Evolutionary conservation across 352 stramenopile genomes (phyloP), one percentile per base, ranked within the genome.

Genomic region (Halophytophthora polymorphica): DNA sequence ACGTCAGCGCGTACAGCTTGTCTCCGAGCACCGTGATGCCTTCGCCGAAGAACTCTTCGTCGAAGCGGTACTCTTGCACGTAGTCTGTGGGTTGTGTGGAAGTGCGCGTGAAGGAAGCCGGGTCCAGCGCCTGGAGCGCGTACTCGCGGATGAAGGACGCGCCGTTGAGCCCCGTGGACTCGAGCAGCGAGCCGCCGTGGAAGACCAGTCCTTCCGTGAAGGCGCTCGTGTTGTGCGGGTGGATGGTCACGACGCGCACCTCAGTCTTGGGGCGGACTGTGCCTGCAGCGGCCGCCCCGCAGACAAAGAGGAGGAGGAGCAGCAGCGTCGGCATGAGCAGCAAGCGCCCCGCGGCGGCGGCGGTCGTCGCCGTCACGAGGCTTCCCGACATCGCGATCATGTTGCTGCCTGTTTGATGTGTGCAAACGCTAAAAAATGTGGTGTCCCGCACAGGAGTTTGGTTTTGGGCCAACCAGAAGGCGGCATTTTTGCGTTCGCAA

Each of bases 1-100:
- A 96, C 35, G 86, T 95, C 44, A 96, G 69, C 45, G 87, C 71
- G 50, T 85, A 88, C 56, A 96, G 71, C 54, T 72, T 83, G 62
- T 91, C 77, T 23, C 71, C 77, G 33, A 92, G 47, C 31, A 77
- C 58, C 6, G 84, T 71, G 47, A 94, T 80, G 36, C 86, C 86
- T 45, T 96, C 86, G 23, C 81, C 86, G 52, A 96, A 96, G 47
- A 85, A 53, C n/a, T 57, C 45, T 25, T 61, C 36, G 40, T 78
- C 53, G 42, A 93, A 87, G 41, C 64, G 56, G 39, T 80, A 87
- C 49, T 90, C 77, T 28, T 76, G 63, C 25, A 71, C 28, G 11
- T 64, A 39, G 11, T 56, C 55, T 15, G 66, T 45, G 8, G 36
- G n/a, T 17, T 53, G 21, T 12, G 45, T 51, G 33, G 48, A 17